Evolutionary conservation across 441 rosid species (phyloP).

Genomic region (Biscutella laevigata): DNA sequence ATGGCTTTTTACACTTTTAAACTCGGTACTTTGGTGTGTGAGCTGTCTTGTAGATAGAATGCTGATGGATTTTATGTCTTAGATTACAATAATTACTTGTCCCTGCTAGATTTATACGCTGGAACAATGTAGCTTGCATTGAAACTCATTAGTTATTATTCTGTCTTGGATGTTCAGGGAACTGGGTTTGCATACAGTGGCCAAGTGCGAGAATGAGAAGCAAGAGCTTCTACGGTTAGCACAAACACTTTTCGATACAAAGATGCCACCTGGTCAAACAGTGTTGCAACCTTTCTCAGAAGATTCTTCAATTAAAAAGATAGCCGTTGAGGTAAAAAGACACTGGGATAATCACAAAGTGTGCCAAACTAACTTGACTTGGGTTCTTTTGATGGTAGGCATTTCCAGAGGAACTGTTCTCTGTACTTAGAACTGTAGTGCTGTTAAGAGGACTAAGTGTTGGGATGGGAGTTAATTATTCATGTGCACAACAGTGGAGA

Average conservation of each 20-base stretch:
- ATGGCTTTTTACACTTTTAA: neutral
- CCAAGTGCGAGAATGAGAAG: slow-evolving; percentile 52
- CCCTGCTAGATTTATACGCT: too few species aligned
- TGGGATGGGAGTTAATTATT: slow-evolving; percentile 78
- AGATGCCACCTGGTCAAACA: slow-evolving; percentile 70
- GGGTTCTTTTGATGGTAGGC: slow-evolving; percentile 34
- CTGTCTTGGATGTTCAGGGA: slow-evolving; percentile 41
- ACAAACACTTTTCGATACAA: slow-evolving; percentile 83
- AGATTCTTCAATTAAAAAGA: slow-evolving; percentile 71
- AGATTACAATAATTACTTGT: too few species aligned
- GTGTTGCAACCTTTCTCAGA: slow-evolving; percentile 87
- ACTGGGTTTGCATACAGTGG: slow-evolving; percentile 64
- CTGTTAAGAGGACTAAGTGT: slow-evolving; percentile 88
- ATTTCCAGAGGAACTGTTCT: slow-evolving; percentile 86
- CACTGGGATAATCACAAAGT: neutral
- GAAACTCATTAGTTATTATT: neutral
- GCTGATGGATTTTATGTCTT: neutral
- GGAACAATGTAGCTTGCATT: too few species aligned
- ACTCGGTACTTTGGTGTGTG: neutral
- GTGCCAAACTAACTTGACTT: slow-evolving; percentile 7
- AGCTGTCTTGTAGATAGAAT: neutral
- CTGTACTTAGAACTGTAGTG: slow-evolving; percentile 75
- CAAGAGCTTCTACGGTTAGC: slow-evolving; percentile 74
- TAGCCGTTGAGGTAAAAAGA: slow-evolving; percentile 53
- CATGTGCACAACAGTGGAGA: slow-evolving; percentile 83